Conservation (phyloP, 345 rosid species). For the Garcia nutans region DNA sequence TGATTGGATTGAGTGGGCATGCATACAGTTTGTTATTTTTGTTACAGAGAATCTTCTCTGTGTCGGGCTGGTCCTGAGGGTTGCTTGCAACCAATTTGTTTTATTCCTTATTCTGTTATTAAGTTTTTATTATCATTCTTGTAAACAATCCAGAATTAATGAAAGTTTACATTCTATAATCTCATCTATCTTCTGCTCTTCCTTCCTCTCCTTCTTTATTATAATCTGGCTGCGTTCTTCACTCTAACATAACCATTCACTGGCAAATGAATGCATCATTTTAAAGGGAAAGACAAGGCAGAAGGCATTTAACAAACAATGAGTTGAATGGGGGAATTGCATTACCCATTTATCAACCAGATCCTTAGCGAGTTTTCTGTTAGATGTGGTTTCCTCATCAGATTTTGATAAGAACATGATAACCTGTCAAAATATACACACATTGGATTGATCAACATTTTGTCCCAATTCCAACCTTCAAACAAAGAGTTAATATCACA, state of each 20-base stretch:
- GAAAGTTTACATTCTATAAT: no score
- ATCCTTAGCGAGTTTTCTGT: constrained; percentile 93
- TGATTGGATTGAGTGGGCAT: no score
- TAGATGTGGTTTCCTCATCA: constrained; percentile 91
- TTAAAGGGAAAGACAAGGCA: not conserved
- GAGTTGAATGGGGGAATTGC: not conserved
- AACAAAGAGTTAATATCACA: not conserved
- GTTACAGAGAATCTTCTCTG: no score
- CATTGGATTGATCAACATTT: not conserved
- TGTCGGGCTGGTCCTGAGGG: no score
- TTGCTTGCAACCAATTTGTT: no score
- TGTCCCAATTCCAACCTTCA: not conserved
- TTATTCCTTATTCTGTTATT: no score
- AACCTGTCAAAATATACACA: constrained; percentile 50
- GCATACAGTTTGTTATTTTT: no score
- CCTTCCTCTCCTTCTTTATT: no score
- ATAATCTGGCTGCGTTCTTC: no score
- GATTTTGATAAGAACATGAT: constrained; percentile 97
- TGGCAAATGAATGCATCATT: not conserved
- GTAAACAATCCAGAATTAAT: no score
- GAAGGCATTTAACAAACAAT: not conserved
- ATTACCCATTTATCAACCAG: constrained; percentile 98
- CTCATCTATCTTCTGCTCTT: no score
- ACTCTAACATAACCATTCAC: constrained; percentile 1
- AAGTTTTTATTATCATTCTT: no score